Evolutionary conservation across 257 asterid genomes (phyloP).

Genomic region (Linaria vulgaris): DNA sequence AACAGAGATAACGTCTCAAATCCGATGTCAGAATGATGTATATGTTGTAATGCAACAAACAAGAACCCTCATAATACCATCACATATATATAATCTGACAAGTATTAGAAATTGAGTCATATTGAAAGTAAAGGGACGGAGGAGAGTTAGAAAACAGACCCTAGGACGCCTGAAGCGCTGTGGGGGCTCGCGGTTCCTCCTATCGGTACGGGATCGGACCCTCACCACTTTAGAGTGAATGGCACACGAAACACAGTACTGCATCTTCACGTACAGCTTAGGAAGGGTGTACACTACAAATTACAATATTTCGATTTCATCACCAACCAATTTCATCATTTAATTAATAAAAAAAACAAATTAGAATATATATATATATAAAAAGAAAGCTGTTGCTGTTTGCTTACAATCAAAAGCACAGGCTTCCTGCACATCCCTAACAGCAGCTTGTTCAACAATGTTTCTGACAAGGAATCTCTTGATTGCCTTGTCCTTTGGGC

Average conservation of each 20-base stretch:
- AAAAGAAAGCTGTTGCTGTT: background rate
- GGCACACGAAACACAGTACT: constrained; percentile 82
- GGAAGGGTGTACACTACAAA: constrained; percentile 60
- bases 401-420: constrained; percentile 80
- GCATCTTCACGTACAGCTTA: constrained; percentile 84
- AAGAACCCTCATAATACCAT: background rate
- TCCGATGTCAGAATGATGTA: too few species aligned
- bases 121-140: too few species aligned
- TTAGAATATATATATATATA: background rate
- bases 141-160: constrained; percentile 36
- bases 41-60: background rate
- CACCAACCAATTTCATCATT: background rate
- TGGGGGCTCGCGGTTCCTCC: constrained; percentile 94
- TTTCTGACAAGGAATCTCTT: constrained; percentile 86
- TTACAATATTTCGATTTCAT: background rate
- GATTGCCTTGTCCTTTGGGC: constrained; percentile 81
- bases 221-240: constrained; percentile 91
- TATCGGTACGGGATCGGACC: constrained; percentile 73
- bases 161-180: constrained; percentile 97
- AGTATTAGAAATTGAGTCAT: too few species aligned
- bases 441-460: constrained; percentile 96
- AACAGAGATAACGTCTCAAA: background rate
- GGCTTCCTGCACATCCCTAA: constrained; percentile 89
- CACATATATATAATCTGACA: too few species aligned
- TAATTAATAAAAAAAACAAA: background rate